Percentiles rank a stretch among this genome's conserved stretches.
Evolutionary conservation across 345 rosid genomes (phyloP).

Genomic region (Euphorbia peplus): DNA sequence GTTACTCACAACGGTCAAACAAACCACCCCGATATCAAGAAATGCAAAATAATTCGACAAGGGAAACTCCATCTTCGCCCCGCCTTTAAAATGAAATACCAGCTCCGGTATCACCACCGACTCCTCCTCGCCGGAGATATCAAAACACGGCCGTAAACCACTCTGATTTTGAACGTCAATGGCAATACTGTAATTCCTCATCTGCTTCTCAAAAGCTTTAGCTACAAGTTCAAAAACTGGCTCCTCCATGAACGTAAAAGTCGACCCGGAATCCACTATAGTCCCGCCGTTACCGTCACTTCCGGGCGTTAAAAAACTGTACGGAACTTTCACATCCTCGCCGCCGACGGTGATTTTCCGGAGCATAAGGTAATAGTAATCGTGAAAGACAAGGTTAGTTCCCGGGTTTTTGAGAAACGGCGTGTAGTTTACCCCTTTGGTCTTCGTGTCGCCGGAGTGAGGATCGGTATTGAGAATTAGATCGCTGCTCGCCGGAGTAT

Average conservation of each 20-base stretch:
- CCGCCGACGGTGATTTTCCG: slow-evolving; percentile 62
- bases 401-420: slow-evolving; percentile 52
- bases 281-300: slow-evolving; percentile 74
- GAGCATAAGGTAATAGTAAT: slow-evolving; percentile 59
- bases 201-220: slow-evolving; percentile 51
- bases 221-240: slow-evolving; percentile 52
- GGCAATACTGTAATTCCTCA: slow-evolving; percentile 53
- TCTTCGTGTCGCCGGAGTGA: slow-evolving; percentile 36
- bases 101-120: slow-evolving; percentile 42
- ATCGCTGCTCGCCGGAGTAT: slow-evolving; percentile 42
- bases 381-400: slow-evolving; percentile 35
- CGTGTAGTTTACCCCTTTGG: slow-evolving; percentile 57
- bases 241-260: slow-evolving; percentile 79
- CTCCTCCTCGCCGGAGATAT: slow-evolving; percentile 45
- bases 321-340: slow-evolving; percentile 53
- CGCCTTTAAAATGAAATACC: slow-evolving; percentile 68
- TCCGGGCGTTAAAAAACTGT: slow-evolving; percentile 50
- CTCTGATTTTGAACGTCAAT: slow-evolving; percentile 35
- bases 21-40: slow-evolving; percentile 31
- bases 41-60: slow-evolving; percentile 52
- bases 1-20: slow-evolving; percentile 51
- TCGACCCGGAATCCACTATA: slow-evolving; percentile 85
- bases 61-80: slow-evolving; percentile 71
- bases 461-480: slow-evolving; percentile 58
- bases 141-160: slow-evolving; percentile 71